Base-by-base conservation (phyloP, 1,284 basidiomycete species). In the Irpex sp. region DNA sequence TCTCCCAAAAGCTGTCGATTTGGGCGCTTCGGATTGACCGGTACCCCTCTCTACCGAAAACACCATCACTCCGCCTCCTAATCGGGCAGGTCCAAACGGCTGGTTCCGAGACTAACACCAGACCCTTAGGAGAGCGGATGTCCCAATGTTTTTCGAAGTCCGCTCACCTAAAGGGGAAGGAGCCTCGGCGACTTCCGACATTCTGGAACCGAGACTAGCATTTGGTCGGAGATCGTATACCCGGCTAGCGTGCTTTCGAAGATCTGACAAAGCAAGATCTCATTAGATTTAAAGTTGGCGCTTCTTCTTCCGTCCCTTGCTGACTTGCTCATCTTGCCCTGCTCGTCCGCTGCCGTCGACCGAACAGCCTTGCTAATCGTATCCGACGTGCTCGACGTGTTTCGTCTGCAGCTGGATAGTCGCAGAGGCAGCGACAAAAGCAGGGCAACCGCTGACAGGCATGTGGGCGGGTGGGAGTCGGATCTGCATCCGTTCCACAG, bases 221-320 rank as follows among this genome's bases (percentile, higher is more conserved):
- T 63, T 63, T n/a, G 62, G 62, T 38, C 62, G 62, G 62, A 63
- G 62, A 34, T 59, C 11, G 26, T 56, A 56, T 34, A 56, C 9
- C 54, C 11, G 54, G 21, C 34, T 56, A 56, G 54, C 7, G 9
- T 56, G 21, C 54, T 34, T 56, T 26, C 19, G 26, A 56, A 56
- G 62, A 63, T 63, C 54, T 56, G 54, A 36, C 57, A 44, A 58
- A 52, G 56, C 19, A 15, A 63, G 62, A 63, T 63, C 38, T 57
- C 19, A 47, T 47, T 37, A 26, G 17, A 44, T 38, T 52, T 21
- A 58, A 21, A 57, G 57, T 63, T 48, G 51, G 26, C 52, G 48
- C 21, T 34, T 58, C 60, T 15, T 36, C 15, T n/a, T 11, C 15
- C 61, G 44, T 40, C 60, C 37, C 34, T 52, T 59, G 62, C 58